phyloP scores from a whole-genome alignment of 108 stramenopile genomes.

The Nannochloropsis gaditana region DNA sequence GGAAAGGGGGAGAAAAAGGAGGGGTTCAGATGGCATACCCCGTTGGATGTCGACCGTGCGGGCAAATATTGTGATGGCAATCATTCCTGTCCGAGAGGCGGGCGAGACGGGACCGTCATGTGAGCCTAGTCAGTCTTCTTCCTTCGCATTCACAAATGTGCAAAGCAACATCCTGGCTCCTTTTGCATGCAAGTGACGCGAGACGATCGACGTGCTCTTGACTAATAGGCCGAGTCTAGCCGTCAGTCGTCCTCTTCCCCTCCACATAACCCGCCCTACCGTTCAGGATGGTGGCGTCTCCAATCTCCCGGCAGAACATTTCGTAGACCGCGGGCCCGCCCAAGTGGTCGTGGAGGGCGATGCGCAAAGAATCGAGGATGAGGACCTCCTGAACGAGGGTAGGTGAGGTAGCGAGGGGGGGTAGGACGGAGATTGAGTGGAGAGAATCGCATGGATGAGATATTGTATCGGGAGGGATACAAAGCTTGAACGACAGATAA shows the following conservation, averaged over 20 bases:
- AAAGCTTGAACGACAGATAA: too few species aligned
- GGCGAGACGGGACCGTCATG: background rate
- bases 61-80: background rate
- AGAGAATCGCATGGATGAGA: background rate
- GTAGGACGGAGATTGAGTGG: background rate
- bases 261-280: background rate
- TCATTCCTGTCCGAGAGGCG: background rate
- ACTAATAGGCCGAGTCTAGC: too few species aligned
- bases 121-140: background rate
- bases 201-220: too few species aligned
- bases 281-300: background rate
- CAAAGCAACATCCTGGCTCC: too few species aligned
- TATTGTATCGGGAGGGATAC: too few species aligned
- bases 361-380: background rate
- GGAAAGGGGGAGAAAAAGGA: background rate
- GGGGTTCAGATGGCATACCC: background rate
- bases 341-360: background rate
- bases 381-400: background rate
- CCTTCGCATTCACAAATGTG: too few species aligned
- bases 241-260: background rate
- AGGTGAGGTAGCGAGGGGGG: background rate
- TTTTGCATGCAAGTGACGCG: too few species aligned
- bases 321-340: background rate
- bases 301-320: background rate
- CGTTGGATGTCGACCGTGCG: background rate